Evolutionary conservation across 257 asterid genomes (phyloP).

Genomic region (Paraleonurus japonicus): DNA sequence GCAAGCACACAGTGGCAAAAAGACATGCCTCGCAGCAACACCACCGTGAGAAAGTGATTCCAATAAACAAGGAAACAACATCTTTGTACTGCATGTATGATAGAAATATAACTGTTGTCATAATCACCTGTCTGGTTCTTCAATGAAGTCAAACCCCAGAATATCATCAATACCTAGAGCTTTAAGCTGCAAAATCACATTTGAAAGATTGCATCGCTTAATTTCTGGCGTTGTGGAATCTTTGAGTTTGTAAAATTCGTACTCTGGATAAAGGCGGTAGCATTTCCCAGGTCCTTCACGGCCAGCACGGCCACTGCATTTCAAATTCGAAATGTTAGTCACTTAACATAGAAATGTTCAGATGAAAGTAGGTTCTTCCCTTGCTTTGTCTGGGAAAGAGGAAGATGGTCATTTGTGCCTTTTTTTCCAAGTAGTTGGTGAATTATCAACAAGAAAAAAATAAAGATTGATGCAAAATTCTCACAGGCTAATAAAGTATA

Average conservation of each 20-base stretch:
- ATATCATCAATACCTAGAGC: conserved; percentile 88
- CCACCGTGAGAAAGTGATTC: neutral
- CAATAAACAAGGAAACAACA: neutral
- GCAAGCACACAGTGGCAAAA: conserved; percentile 8
- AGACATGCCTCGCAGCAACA: neutral
- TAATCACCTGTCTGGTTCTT: conserved; percentile 78
- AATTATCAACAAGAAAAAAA: neutral
- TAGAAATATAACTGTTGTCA: neutral
- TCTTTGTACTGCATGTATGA: conserved; percentile 3
- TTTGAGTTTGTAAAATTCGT: conserved; percentile 76
- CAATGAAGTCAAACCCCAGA: conserved; percentile 86
- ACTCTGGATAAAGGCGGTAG: conserved; percentile 95
- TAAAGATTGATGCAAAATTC: neutral
- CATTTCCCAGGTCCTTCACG: conserved; percentile 99
- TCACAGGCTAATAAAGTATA: neutral
- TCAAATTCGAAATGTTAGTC: conserved; percentile 9
- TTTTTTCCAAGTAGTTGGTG: conserved; percentile 9
- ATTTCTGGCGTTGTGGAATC: conserved; percentile 89
- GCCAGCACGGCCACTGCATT: conserved; percentile 97
- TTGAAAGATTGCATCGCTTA: conserved; percentile 87
- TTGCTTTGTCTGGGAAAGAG: neutral
- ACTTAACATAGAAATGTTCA: conserved; percentile 11
- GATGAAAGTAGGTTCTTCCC: neutral
- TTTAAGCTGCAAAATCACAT: conserved; percentile 93
- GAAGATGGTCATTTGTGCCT: neutral